These are phyloP conservation scores for Gomphus bonarii DNA, from an alignment of 1,284 basidiomycete species.

Conservation along the genomic window DNA sequence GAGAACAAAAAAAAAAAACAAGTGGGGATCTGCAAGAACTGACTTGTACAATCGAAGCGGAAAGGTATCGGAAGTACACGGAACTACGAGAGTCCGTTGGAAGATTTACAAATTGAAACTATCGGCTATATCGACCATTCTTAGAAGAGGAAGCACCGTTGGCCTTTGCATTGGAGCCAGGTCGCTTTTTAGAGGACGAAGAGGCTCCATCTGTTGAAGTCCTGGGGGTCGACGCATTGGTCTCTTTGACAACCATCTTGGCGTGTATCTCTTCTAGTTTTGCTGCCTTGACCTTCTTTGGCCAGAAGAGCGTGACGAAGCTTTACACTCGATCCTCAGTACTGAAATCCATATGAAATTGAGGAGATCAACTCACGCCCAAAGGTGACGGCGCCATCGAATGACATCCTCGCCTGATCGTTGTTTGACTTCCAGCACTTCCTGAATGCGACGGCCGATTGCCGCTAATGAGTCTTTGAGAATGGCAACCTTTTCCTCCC, in stretches of 20 bases:
- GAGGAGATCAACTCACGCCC: slow-evolving; percentile 63
- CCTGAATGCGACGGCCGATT: slow-evolving; percentile 89
- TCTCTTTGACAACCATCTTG: slow-evolving; percentile 83
- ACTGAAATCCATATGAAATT: background rate
- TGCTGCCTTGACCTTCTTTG: slow-evolving; percentile 86
- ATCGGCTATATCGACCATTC: slow-evolving; percentile 25
- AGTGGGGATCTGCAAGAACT: too few species aligned
- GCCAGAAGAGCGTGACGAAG: slow-evolving; percentile 95
- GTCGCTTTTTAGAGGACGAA: slow-evolving; percentile 40
- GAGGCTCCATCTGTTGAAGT: slow-evolving; percentile 3
- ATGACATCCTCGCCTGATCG: slow-evolving; percentile 69
- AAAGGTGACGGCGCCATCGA: slow-evolving; percentile 88
- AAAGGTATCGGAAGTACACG: background rate
- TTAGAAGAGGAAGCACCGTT: slow-evolving; percentile 26
- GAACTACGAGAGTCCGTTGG: background rate
- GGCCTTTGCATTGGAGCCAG: slow-evolving; percentile 35
- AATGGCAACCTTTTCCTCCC: slow-evolving; percentile 92
- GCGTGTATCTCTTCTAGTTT: slow-evolving; percentile 90
- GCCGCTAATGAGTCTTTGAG: slow-evolving; percentile 93
- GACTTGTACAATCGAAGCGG: background rate
- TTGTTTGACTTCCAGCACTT: slow-evolving; percentile 69
- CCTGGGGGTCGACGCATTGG: slow-evolving; percentile 5
- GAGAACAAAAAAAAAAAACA: background rate
- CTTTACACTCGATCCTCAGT: slow-evolving; percentile 27
- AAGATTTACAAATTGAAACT: background rate